Conservation (phyloP, 495 filamentous ascomycete genomes). For the Aspergillus funiculosus region DNA sequence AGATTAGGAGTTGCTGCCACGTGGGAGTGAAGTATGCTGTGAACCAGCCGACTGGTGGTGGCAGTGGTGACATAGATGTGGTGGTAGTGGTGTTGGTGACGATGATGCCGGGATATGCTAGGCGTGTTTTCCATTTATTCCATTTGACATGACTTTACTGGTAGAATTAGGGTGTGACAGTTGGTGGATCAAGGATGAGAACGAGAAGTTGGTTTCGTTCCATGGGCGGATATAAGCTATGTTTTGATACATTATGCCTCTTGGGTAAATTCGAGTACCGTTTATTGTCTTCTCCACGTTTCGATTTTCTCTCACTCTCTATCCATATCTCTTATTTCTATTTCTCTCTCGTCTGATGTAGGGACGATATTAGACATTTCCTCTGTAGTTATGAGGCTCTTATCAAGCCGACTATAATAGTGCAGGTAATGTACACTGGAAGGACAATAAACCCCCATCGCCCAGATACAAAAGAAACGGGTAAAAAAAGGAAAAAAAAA, state of each 20-base stretch:
- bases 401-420: conserved; percentile 8
- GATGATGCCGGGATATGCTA: conserved; percentile 8
- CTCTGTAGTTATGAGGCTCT: neutral
- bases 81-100: no score
- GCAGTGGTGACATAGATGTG: neutral
- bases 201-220: conserved; percentile 12
- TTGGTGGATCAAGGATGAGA: conserved; percentile 9
- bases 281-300: conserved; percentile 2
- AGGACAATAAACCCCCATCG: neutral
- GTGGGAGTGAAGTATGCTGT: no score
- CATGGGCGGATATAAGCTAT: conserved; percentile 13
- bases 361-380: neutral
- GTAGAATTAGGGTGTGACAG: conserved; percentile 16
- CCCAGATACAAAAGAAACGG: neutral
- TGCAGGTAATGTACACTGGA: conserved; percentile 7
- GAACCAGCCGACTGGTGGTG: no score
- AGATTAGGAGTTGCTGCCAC: no score
- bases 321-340: conserved; percentile 6
- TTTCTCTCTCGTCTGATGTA: conserved; percentile 1
- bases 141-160: conserved; percentile 18
- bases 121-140: conserved; percentile 1
- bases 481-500: neutral
- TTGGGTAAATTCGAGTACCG: conserved; percentile 19
- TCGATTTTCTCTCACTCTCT: conserved; percentile 4
- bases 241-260: conserved; percentile 21